Evolutionary conservation across 345 rosid genomes (phyloP).

Genomic region (Iberis pinnata): DNA sequence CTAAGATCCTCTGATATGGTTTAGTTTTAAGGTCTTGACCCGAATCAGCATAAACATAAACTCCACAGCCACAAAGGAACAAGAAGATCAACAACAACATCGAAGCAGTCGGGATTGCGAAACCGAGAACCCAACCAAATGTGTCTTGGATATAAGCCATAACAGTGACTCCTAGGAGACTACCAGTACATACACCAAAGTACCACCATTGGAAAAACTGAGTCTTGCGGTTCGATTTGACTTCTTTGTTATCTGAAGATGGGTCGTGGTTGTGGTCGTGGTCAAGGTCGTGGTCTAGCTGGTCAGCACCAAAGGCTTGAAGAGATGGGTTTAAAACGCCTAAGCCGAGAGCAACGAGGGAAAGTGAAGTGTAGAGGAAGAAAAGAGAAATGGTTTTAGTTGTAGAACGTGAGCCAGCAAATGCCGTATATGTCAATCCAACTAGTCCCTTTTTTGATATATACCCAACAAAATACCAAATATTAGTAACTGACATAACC

Average conservation of each 20-base stretch:
- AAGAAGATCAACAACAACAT: slow-evolving; percentile 52
- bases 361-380: slow-evolving; percentile 66
- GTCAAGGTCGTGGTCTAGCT: slow-evolving; percentile 41
- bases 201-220: slow-evolving; percentile 91
- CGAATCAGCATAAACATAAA: slow-evolving; percentile 38
- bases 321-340: slow-evolving; percentile 84
- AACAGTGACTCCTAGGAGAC: slow-evolving; percentile 75
- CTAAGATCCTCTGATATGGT: slow-evolving; percentile 28
- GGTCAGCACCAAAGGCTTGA: slow-evolving; percentile 94
- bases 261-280: slow-evolving; percentile 37
- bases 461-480: slow-evolving; percentile 11
- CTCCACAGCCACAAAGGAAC: slow-evolving; percentile 51
- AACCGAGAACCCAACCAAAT: slow-evolving; percentile 85
- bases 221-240: slow-evolving; percentile 41
- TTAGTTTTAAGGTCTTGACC: slow-evolving; percentile 13
- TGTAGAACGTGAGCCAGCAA: slow-evolving; percentile 41
- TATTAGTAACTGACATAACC: slow-evolving; percentile 10
- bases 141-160: slow-evolving; percentile 89
- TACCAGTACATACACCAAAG: slow-evolving; percentile 77
- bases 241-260: slow-evolving; percentile 37
- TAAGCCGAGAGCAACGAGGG: slow-evolving; percentile 67
- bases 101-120: slow-evolving; percentile 65
- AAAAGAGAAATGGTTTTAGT: slow-evolving; percentile 37
- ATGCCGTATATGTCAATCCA: slow-evolving; percentile 76
- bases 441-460: slow-evolving; percentile 53